Conservation (phyloP, 331 rosid species). For the Acacia pycnantha region DNA sequence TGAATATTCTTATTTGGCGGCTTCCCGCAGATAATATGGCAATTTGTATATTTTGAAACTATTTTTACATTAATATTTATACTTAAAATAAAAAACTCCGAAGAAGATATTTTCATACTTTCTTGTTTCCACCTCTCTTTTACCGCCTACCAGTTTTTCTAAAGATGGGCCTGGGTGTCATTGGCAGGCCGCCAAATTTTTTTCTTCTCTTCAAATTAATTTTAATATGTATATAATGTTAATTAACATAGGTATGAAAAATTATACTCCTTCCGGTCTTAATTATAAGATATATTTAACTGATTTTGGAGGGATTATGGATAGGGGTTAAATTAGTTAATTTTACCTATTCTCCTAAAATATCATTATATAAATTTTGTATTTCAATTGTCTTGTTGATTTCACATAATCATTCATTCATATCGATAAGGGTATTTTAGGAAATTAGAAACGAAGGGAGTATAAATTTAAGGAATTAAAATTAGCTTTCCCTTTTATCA, state of each 20-base stretch:
- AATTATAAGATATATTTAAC: too few species aligned
- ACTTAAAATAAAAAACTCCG: neutral
- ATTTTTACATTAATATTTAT: neutral
- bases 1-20: neutral
- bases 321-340: too few species aligned
- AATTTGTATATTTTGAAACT: neutral
- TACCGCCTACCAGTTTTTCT: neutral
- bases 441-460: too few species aligned
- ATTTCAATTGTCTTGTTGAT: too few species aligned
- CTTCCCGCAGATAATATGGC: neutral
- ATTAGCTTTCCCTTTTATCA: neutral
- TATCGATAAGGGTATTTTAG: too few species aligned
- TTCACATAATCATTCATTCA: too few species aligned
- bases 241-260: neutral
- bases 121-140: neutral
- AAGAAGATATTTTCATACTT: neutral
- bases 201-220: neutral
- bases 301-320: too few species aligned
- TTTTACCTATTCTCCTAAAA: too few species aligned
- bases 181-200: neutral
- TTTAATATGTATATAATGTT: neutral
- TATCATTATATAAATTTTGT: too few species aligned
- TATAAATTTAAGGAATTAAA: neutral
- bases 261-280: too few species aligned
- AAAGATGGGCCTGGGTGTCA: neutral